phyloP scores from a whole-genome alignment of 192 early-diverging fungal species.

The Coemansia sp. region DNA sequence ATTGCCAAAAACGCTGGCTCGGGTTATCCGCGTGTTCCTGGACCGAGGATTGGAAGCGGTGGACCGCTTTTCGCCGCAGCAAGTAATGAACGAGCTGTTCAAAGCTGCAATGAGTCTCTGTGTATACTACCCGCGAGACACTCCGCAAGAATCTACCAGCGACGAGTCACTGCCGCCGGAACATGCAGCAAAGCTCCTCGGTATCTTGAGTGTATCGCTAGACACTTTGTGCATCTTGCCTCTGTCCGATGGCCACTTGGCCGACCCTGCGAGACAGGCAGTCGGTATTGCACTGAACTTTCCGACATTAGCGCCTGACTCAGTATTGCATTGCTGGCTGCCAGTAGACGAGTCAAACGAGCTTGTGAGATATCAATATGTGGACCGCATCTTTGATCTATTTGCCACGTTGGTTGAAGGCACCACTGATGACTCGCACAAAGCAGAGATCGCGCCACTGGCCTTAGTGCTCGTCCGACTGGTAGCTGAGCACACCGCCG shows the following conservation, averaged over 20 bases:
- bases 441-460: slow-evolving; percentile 34
- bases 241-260: slow-evolving; percentile 13
- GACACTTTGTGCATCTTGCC: slow-evolving; percentile 7
- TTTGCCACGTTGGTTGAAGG: slow-evolving; percentile 10
- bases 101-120: slow-evolving; percentile 45
- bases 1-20: slow-evolving; percentile 21
- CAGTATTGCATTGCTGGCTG: slow-evolving; percentile 24
- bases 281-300: slow-evolving; percentile 37
- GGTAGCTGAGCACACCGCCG: slow-evolving; percentile 22
- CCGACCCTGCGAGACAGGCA: slow-evolving; percentile 33
- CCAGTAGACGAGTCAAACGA: slow-evolving; percentile 1
- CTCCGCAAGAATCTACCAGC: background rate
- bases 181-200: slow-evolving; percentile 14
- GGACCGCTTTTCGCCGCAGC: slow-evolving; percentile 22
- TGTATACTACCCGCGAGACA: slow-evolving; percentile 15
- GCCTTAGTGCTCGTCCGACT: slow-evolving; percentile 38
- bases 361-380: background rate
- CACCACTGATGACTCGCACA: background rate
- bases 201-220: slow-evolving; percentile 20
- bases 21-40: background rate
- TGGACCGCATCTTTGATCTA: slow-evolving; percentile 4
- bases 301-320: slow-evolving; percentile 15
- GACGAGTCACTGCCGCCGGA: slow-evolving; percentile 32
- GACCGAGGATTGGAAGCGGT: background rate
- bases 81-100: slow-evolving; percentile 34